Base-by-base conservation (phyloP, 371 early-diverging fungal genomes). In the Nematocida ironsii region DNA sequence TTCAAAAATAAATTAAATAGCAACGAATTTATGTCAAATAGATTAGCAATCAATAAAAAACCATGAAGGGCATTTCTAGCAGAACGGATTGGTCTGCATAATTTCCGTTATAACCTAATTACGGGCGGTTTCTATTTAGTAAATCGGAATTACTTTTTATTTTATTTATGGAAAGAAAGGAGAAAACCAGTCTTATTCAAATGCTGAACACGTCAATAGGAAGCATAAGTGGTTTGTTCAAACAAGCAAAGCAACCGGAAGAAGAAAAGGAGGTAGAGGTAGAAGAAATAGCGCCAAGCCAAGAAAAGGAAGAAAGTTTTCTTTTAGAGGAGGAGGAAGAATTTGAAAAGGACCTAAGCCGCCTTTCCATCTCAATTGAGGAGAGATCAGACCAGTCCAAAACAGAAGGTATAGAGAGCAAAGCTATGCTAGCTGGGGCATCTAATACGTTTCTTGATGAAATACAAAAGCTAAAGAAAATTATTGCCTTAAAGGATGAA, bases 161-260 rank as follows among this genome's bases (percentile, higher is more conserved):
- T 78, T 78, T 78, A 67, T 78, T 78, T 71, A 78, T 78, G 80
- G 18, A 18, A n/a, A 69, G 67, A 67, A 57, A 78, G 48, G 80
- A 78, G 57, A 78, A 48, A 70, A 78, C 76, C 13, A 56, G 70
- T 39, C n/a, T 78, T n/a, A 67, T 78, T 44, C 60, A 61, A 60
- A 78, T 78, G 80, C 62, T 78, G 25, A 78, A 78, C 57, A 78
- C 80, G 39, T 78, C 80, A 27, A 78, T 78, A 13, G 80, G 80
- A 27, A 78, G 45, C 55, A 42, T 78, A 48, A 78, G 80, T 40
- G 80, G 80, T 3, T 52, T 78, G 7, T 78, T 78, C 45, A 78
- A 78, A 40, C n/a, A 48, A 13, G 71, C 70, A 60, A 78, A 78
- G 45, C 72, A 78, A 5, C 58, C 11, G 7, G 23, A 11, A 23